These are phyloP conservation scores for Rhododendron mucronatum DNA, from an alignment of 148 eudicot genomes.

Conservation along the genomic window DNA sequence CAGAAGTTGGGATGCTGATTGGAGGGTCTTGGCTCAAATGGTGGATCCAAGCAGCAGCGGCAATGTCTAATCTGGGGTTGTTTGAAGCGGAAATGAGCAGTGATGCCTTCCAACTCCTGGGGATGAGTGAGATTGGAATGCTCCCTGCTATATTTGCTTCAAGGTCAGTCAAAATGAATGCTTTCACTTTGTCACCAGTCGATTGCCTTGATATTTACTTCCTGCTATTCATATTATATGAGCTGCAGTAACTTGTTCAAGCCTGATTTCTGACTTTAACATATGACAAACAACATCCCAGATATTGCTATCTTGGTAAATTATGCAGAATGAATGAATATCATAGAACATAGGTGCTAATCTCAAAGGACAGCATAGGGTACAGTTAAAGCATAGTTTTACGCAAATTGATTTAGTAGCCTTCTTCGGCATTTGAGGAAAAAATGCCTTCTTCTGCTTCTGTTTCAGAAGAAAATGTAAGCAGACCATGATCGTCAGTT, in stretches of 20 bases:
- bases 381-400: neutral
- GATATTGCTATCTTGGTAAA: neutral
- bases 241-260: neutral
- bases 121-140: slow-evolving; percentile 86
- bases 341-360: neutral
- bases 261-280: neutral
- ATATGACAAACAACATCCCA: neutral
- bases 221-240: neutral
- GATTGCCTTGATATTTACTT: neutral
- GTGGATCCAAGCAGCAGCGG: slow-evolving; percentile 86
- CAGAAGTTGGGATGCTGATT: slow-evolving; percentile 65
- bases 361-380: neutral
- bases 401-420: neutral
- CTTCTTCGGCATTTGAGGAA: neutral
- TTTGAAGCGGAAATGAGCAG: slow-evolving; percentile 87
- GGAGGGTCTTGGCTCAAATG: slow-evolving; percentile 81
- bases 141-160: slow-evolving; percentile 57
- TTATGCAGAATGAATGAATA: neutral
- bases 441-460: neutral
- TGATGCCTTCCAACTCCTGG: slow-evolving; percentile 83
- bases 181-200: neutral
- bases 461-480: neutral
- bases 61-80: slow-evolving; percentile 74
- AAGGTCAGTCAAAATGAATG: slow-evolving; percentile 31
- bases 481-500: neutral